These are phyloP conservation scores for Pythium grandisporangium DNA, from an alignment of 352 stramenopile genomes.

Conservation along the genomic window DNA sequence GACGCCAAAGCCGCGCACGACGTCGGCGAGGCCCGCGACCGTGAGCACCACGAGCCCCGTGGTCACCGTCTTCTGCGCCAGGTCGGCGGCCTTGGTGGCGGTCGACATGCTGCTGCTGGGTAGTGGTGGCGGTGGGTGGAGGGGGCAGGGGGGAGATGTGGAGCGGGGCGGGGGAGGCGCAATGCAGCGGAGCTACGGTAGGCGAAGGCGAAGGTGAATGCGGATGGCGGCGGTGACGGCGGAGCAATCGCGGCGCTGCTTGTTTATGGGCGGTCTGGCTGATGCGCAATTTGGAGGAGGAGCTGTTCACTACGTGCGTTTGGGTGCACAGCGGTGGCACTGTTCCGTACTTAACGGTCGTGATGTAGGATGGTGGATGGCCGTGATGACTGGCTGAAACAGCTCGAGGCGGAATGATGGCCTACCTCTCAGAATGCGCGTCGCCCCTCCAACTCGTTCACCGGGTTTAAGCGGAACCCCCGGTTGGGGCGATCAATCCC, in stretches of 20 bases:
- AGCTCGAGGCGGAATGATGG: too few species aligned
- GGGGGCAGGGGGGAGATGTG: too few species aligned
- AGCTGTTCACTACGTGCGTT: background rate
- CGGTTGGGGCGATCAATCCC: too few species aligned
- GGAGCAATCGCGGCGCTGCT: background rate
- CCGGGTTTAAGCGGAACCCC: too few species aligned
- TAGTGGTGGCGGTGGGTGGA: too few species aligned
- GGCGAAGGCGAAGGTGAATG: background rate
- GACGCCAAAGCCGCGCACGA: constrained; percentile 69
- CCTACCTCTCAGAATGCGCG: too few species aligned
- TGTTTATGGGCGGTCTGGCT: background rate
- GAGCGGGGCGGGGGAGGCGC: too few species aligned
- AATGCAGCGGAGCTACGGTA: too few species aligned
- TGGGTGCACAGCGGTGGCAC: background rate
- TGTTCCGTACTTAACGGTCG: background rate
- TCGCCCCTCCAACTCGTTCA: too few species aligned
- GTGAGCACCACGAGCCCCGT: constrained; percentile 66
- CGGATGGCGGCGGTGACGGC: background rate
- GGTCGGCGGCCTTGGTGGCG: constrained; percentile 47
- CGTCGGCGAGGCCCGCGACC: constrained; percentile 54
- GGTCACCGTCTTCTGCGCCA: constrained; percentile 76
- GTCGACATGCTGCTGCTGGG: constrained; percentile 11
- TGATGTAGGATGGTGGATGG: background rate
- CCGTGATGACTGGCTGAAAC: background rate
- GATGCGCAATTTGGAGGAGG: too few species aligned